Conservation (phyloP, 2,329 filamentous ascomycete genomes). For the Septoria linicola region DNA sequence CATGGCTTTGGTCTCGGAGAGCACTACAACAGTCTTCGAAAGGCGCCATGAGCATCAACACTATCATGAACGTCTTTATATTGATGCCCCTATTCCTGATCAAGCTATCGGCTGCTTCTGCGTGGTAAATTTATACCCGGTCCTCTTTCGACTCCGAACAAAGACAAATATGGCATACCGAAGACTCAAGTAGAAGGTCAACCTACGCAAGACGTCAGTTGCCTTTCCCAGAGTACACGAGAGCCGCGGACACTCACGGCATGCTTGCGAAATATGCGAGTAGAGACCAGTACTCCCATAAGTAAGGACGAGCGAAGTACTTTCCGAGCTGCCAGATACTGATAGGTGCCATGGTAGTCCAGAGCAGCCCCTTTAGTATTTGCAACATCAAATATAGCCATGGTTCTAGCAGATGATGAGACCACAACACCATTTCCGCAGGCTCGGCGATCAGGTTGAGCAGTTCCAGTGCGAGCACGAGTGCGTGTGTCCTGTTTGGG, state of each 20-base stretch:
- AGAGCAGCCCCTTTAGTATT: constrained; percentile 25
- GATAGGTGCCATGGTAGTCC: constrained; percentile 17
- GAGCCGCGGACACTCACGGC: constrained; percentile 12
- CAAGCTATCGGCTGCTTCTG: not conserved
- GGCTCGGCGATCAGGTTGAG: constrained; percentile 18
- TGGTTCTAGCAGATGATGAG: constrained; percentile 22
- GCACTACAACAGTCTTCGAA: constrained; percentile 86
- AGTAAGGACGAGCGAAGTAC: not conserved
- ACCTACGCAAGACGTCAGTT: too few relatives aligned
- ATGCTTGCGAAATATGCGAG: constrained; percentile 9
- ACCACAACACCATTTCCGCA: constrained; percentile 26
- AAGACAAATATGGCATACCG: constrained; percentile 13
- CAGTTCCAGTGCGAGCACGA: constrained; percentile 13
- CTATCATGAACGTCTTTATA: too few relatives aligned
- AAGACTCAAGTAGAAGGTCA: constrained; percentile 16
- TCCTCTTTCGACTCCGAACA: constrained; percentile 6
- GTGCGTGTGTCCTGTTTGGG: constrained; percentile 6
- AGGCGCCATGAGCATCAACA: constrained; percentile 19
- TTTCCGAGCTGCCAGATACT: constrained; percentile 13
- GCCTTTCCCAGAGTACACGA: too few relatives aligned
- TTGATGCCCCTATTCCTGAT: not conserved
- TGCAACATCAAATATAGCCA: constrained; percentile 24
- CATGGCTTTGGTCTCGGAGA: constrained; percentile 93
- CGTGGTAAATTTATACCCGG: not conserved
- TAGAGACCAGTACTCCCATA: constrained; percentile 5